phyloP scores from a whole-genome alignment of 148 eudicot genomes.

The Silene conica region DNA sequence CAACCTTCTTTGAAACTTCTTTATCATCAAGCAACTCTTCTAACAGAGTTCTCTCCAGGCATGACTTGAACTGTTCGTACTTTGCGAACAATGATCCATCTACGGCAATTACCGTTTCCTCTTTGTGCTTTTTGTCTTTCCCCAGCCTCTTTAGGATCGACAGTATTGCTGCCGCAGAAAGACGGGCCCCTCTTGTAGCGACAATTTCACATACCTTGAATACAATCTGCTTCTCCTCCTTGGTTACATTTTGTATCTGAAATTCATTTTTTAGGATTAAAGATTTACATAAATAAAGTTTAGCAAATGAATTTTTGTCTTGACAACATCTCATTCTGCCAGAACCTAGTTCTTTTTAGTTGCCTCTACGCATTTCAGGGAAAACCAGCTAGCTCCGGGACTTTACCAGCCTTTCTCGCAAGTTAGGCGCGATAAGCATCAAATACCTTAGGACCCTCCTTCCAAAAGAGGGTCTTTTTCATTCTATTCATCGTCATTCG shows the following conservation, averaged over 20 bases:
- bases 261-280: background rate
- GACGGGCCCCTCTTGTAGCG: slow-evolving; percentile 73
- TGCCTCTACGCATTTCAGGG: too few relatives aligned
- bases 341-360: too few relatives aligned
- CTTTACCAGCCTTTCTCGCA: too few relatives aligned
- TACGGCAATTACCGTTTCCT: slow-evolving; percentile 59
- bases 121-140: slow-evolving; percentile 39
- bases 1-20: slow-evolving; percentile 37
- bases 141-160: slow-evolving; percentile 71
- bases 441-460: too few relatives aligned
- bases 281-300: background rate
- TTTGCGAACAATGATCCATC: slow-evolving; percentile 71
- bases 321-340: background rate
- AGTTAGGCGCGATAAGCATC: too few relatives aligned
- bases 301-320: background rate
- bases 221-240: slow-evolving; percentile 45
- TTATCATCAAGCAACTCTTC: slow-evolving; percentile 46
- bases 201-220: slow-evolving; percentile 66
- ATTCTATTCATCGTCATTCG: too few relatives aligned
- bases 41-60: slow-evolving; percentile 48
- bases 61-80: slow-evolving; percentile 56
- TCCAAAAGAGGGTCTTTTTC: too few relatives aligned
- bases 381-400: too few relatives aligned
- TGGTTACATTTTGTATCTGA: slow-evolving; percentile 13
- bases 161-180: slow-evolving; percentile 78